A percentile compares a stretch with the other conserved stretches of the same genome.
Evolutionary conservation across 139 green algal species (phyloP).

Genomic region (Micractinium sp.): DNA sequence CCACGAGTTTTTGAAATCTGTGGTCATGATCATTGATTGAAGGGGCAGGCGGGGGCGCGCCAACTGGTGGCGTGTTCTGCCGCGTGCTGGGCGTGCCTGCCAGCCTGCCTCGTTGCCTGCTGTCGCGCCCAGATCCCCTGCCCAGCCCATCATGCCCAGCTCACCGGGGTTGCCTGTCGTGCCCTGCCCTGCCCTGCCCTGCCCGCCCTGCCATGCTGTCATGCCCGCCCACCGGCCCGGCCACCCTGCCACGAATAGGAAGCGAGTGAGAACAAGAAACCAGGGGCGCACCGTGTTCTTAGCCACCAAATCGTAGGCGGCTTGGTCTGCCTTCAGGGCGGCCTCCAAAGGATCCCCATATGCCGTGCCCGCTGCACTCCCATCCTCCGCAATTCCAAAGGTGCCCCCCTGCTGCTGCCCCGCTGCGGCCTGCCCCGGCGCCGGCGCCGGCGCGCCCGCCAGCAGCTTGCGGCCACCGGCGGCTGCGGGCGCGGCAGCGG

Average conservation of each 20-base stretch:
- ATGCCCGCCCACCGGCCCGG: too few relatives aligned
- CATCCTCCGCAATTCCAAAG: slow-evolving; percentile 4
- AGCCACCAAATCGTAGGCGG: slow-evolving; percentile 4
- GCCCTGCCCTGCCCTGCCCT: not conserved
- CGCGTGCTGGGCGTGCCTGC: too few relatives aligned
- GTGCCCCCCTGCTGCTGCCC: too few relatives aligned
- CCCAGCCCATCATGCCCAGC: not conserved
- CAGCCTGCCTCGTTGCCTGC: not conserved
- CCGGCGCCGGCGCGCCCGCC: not conserved
- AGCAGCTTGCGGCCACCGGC: slow-evolving; percentile 8
- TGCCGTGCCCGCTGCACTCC: not conserved
- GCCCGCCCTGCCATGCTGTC: not conserved
- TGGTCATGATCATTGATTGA: too few relatives aligned
- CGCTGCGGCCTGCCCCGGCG: not conserved
- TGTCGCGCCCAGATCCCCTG: too few relatives aligned
- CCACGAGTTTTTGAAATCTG: too few relatives aligned
- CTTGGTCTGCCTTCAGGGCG: not conserved
- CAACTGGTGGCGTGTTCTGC: too few relatives aligned
- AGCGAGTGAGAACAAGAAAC: not conserved
- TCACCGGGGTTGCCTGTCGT: not conserved
- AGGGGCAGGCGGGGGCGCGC: too few relatives aligned
- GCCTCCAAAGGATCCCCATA: slow-evolving; percentile 1
- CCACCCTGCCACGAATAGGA: too few relatives aligned
- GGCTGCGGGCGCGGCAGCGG: not conserved
- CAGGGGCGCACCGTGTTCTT: not conserved